Conservation (phyloP, 495 filamentous ascomycete genomes). For the Talaromyces adpressus region DNA sequence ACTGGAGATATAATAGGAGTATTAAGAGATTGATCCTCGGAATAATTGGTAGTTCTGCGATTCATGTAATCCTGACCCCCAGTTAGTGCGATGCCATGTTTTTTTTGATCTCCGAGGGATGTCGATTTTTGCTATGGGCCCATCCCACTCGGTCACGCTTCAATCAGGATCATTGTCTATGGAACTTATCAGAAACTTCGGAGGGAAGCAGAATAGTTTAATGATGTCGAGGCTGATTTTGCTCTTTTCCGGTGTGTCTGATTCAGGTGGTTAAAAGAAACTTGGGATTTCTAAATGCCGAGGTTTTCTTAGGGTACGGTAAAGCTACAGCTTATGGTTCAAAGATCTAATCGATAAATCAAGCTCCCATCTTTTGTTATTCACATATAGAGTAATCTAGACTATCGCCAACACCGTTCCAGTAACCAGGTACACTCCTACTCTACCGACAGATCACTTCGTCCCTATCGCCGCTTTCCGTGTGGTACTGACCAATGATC, state of each 20-base stretch:
- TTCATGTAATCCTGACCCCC: not conserved
- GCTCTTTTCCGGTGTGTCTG: not conserved
- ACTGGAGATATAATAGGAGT: not conserved
- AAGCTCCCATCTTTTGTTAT: not conserved
- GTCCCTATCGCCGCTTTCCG: not conserved
- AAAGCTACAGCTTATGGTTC: not conserved
- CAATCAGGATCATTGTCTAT: not conserved
- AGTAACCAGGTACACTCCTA: not conserved
- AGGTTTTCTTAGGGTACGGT: not conserved
- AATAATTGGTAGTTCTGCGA: not conserved
- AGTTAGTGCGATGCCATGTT: not conserved
- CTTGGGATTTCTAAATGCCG: not conserved
- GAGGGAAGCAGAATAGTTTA: not conserved
- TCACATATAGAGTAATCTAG: not conserved
- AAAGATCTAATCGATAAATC: not conserved
- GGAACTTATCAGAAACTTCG: not conserved
- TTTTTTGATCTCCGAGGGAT: not conserved
- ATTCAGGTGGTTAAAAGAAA: not conserved
- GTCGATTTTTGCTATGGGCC: not conserved
- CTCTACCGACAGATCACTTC: not conserved
- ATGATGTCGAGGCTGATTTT: not conserved
- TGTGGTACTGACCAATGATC: not conserved
- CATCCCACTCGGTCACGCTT: not conserved
- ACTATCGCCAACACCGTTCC: not conserved
- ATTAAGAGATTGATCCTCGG: not conserved